Evolutionary conservation across 2,329 filamentous ascomycete species (phyloP), one percentile per base, ranked within the genome.

Genomic region (Periglandula ipomoeae): DNA sequence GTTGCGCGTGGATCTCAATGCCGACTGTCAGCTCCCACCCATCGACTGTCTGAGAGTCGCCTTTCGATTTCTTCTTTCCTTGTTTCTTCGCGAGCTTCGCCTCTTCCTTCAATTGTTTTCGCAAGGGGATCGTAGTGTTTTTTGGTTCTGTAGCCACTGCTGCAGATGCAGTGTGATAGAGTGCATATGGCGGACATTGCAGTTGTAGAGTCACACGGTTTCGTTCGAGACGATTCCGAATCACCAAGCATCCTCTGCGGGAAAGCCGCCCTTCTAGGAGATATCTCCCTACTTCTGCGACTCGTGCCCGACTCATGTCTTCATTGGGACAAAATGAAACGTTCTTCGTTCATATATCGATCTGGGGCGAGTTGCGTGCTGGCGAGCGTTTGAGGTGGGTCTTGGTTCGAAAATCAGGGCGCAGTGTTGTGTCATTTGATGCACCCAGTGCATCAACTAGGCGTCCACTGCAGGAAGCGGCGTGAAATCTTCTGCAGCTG

Each of bases 11-110:
- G 55, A 98, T 93, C 70, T 98, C 93, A 57, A 98, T 90, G 52
- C 93, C 93, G 24, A 97, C 89, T 0, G 91, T 96, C 59, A 97
- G 73, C 65, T 96, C 88, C 93, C 93, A 98, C 30, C 83, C 82
- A 5, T 74, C 69, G 1, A 79, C 77, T 17, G 70, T 74, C 62
- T 81, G 78, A 2, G 60, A 64, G 32, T 69, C 63, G 24, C 57
- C 61, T 54, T 75, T 75, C 45, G 68, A 66, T 53, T 72, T 70
- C 53, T 72, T 73, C 50, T 70, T 69, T 11, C 66, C 77, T 49
- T 82, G 74, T 45, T 85, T 83, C 60, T 87, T 88, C 49, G 85
- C 68, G 57, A 84, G 76, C 61, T 87, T 88, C 26, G 67, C 80
- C 52, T 85, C 76, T 23, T 87, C 82, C 58, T 87, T 89, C 49